Conservation (phyloP, 2,329 filamentous ascomycete genomes). For the Xylariaceae sp. region DNA sequence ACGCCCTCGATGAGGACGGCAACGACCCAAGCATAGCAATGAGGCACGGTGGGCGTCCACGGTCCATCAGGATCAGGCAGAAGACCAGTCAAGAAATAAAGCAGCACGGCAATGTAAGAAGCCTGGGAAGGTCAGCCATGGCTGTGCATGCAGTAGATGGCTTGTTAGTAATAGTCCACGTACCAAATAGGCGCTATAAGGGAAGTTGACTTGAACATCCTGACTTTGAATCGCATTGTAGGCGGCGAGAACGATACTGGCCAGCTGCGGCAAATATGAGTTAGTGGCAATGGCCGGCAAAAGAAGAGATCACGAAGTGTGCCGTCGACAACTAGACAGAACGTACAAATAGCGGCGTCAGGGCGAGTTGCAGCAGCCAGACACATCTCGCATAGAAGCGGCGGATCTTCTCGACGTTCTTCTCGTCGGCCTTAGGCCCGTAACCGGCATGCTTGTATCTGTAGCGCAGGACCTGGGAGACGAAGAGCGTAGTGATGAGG, state of each 20-base stretch:
- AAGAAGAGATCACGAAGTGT: too few species aligned
- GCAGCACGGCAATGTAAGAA: constrained; percentile 37
- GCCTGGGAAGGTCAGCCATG: constrained; percentile 26
- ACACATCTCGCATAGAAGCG: constrained; percentile 33
- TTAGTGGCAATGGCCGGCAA: not conserved
- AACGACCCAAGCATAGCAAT: constrained; percentile 36
- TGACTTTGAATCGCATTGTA: constrained; percentile 32
- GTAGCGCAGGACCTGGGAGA: constrained; percentile 36
- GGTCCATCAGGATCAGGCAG: constrained; percentile 42
- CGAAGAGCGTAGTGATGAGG: constrained; percentile 35
- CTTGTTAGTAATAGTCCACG: not conserved
- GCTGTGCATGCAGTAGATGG: not conserved
- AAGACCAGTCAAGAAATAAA: constrained; percentile 40
- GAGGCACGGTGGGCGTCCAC: constrained; percentile 37
- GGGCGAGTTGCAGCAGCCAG: constrained; percentile 33
- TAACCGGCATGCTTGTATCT: constrained; percentile 30
- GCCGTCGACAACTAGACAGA: not conserved
- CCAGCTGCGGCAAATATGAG: constrained; percentile 23
- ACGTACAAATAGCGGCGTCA: constrained; percentile 31
- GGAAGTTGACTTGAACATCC: constrained; percentile 31
- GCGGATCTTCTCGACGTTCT: constrained; percentile 28
- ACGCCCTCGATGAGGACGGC: constrained; percentile 35
- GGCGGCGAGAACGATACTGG: constrained; percentile 33
- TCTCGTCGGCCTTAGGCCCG: constrained; percentile 28
- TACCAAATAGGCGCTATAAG: constrained; percentile 39